Base-by-base conservation (phyloP, 2,329 filamentous ascomycete genomes). In the Nigrospora oryzae region DNA sequence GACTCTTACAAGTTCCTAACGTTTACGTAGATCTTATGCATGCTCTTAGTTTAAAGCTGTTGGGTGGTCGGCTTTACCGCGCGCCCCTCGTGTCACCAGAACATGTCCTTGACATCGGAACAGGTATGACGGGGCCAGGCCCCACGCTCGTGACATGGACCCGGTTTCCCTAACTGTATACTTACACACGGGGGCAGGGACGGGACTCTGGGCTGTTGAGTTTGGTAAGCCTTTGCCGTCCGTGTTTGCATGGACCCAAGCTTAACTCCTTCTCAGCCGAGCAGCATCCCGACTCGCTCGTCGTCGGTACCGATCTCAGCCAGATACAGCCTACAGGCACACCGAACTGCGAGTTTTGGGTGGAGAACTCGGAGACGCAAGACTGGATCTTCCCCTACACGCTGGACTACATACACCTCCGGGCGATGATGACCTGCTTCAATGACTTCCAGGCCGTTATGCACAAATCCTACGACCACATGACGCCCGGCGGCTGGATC, bases 331-430 rank as follows among this genome's bases (percentile, higher is more conserved):
- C 42, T 11, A 30, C n/a, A 11, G 15, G 23, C 4, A 36, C 11
- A 3, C 15, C 34, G 10, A 46, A 46, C 23, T 36, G 38, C 30
- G 30, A 17, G 8, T 43, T 46, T 31, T 15, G 38, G 16, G 17
- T 38, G 17, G 44, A 46, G 28, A 37, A 46, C 36, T 42, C 44
- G 31, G 44, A 46, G 15, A 37, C 16, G 11, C 14, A 30, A 12
- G 40, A 39, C 11, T 45, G 38, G 44, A 19, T 34, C 11, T 46
- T 46, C 32, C 28, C 38, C 12, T 35, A 38, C n/a, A 19, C 23
- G 11, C 37, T 46, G 11, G 38, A 46, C 44, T 46, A 46, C 34
- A 34, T 42, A 5, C 44, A 45, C 23, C 23, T 46, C 3, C 10
- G 44, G 1, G 34, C 19, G 17, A 30, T 46, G n/a, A 13, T 36